Conservation (phyloP, 495 filamentous ascomycete genomes). For the Hypoxylon lenormandii region DNA sequence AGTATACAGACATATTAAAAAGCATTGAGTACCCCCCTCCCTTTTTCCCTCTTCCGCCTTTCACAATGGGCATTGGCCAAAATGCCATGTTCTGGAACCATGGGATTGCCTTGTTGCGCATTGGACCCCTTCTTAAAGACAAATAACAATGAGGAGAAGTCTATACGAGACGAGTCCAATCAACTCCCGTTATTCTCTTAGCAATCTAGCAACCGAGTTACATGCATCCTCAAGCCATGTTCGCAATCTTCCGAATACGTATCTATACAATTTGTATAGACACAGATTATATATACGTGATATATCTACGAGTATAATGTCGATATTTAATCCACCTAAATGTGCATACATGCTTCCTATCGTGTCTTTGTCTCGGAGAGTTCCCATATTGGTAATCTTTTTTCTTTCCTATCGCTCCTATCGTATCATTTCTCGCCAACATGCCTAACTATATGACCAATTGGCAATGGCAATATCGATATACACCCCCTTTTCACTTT, state of each 20-base stretch:
- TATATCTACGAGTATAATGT: not conserved
- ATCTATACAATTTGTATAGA: conserved; percentile 20
- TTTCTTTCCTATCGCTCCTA: conserved; percentile 11
- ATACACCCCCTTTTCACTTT: no score
- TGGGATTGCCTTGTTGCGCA: conserved; percentile 41
- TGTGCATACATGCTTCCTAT: conserved; percentile 19
- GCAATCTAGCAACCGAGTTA: not conserved
- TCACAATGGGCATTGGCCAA: conserved; percentile 40
- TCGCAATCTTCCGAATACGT: conserved; percentile 45
- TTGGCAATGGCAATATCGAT: no score
- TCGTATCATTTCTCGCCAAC: not conserved
- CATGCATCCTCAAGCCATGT: not conserved
- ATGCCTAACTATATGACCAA: no score
- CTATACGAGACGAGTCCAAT: not conserved
- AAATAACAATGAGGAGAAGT: not conserved
- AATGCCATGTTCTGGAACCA: conserved; percentile 43
- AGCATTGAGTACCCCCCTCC: conserved; percentile 9
- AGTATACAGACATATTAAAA: conserved; percentile 19
- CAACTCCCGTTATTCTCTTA: not conserved
- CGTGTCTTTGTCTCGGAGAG: conserved; percentile 37
- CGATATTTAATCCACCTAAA: not conserved
- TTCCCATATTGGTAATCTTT: conserved; percentile 28
- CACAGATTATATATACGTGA: not conserved
- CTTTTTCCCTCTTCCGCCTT: not conserved
- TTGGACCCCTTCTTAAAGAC: conserved; percentile 15